phyloP scores from a whole-genome alignment of 352 stramenopile genomes.

The Globisporangium solare region DNA sequence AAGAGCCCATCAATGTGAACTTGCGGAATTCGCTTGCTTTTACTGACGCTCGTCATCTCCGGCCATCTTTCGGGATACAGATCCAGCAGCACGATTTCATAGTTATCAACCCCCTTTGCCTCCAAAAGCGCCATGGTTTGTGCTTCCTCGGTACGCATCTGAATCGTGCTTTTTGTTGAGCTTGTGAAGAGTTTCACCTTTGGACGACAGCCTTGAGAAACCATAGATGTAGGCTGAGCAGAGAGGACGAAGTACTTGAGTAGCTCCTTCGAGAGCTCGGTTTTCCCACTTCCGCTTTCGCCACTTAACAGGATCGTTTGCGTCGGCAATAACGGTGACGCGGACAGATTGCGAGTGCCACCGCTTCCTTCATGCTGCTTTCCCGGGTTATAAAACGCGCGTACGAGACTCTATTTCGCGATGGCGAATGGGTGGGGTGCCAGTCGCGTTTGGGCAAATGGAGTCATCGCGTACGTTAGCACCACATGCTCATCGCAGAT shows the following conservation, averaged over 20 bases:
- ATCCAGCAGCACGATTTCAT: constrained; percentile 71
- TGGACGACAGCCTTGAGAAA: constrained; percentile 10
- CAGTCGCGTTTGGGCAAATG: constrained; percentile 29
- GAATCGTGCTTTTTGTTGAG: constrained; percentile 78
- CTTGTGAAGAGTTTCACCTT: constrained; percentile 72
- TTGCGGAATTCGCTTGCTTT: constrained; percentile 67
- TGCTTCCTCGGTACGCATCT: constrained; percentile 76
- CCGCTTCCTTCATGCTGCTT: background rate
- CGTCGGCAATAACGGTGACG: background rate
- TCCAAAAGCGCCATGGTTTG: constrained; percentile 71
- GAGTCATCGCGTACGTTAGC: constrained; percentile 48
- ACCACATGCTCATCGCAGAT: constrained; percentile 83
- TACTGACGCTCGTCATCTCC: constrained; percentile 64
- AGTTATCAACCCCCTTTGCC: constrained; percentile 55
- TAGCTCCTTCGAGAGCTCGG: constrained; percentile 69
- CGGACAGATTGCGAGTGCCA: constrained; percentile 4
- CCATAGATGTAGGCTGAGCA: constrained; percentile 31
- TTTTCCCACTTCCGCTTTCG: constrained; percentile 75
- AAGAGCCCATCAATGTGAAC: constrained; percentile 67
- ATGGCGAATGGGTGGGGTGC: constrained; percentile 72
- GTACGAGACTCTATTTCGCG: constrained; percentile 54
- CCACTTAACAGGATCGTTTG: constrained; percentile 50
- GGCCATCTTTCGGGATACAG: constrained; percentile 53
- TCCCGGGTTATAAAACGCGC: constrained; percentile 31
- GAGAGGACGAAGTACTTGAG: constrained; percentile 73